Evolutionary conservation across 116 monocot species (phyloP), one percentile per base, ranked within the genome.

Genomic region (Posidonia oceanica): DNA sequence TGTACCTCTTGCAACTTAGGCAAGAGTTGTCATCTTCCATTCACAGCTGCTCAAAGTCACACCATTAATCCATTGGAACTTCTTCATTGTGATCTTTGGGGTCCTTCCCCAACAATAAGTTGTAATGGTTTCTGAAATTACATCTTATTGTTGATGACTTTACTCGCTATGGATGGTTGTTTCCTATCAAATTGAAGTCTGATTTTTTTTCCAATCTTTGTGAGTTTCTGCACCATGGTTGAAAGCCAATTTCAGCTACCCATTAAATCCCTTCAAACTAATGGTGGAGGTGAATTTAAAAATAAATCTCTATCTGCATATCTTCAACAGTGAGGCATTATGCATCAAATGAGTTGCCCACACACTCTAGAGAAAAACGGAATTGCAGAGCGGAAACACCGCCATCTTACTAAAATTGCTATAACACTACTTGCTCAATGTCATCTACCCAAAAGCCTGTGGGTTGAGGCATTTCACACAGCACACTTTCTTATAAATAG

Each of bases 321-420:
- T 11, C 8, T 29, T 20, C 10, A 11, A 13, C n/a, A 60, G 20
- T 18, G 10, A 38, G 20, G 20, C 2, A 67, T 67, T 67, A 7
- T 51, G 6, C 67, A 67, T 67, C 67, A 23, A 1, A n/a, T 51
- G 10, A 39, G 13, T 4, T 56, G 38, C 17, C 14, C 36, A 0
- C 42, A 66, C 8, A 73, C 52, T 20, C 71, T 5, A 6, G 42
- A 52, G 18, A 5, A 72, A 61, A 71, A 72, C 60, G 71, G 48
- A 3, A 4, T 36, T 12, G 42, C 60, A 20, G 51, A 72, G 22
- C 3, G 61, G 4, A 72, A 72, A 36, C 41, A 52, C 3, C 59
- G 5, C 0, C 72, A 62, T 17, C 51, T 72, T 61, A 41, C 52
- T 18, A 61, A 72, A 36, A 72, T 22, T 3, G 16, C 40, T 0